Conservation (phyloP, 192 early-diverging fungal species). For the Powellomyces hirtus region DNA sequence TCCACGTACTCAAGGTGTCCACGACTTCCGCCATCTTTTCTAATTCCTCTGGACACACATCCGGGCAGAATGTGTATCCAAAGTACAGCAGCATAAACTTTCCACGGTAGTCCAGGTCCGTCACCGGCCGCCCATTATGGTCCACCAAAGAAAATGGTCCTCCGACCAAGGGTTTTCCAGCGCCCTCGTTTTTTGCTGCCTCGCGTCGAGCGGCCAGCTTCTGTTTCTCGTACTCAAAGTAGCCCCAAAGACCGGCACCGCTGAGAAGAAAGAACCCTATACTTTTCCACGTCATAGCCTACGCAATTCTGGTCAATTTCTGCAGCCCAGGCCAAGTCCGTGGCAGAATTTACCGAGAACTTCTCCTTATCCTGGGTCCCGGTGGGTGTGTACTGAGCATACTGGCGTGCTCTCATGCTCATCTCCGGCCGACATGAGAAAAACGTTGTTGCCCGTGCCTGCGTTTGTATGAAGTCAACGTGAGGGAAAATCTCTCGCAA, state of each 20-base stretch:
- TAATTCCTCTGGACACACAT: conserved; percentile 98
- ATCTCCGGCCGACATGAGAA: too few relatives aligned
- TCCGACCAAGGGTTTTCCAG: conserved; percentile 87
- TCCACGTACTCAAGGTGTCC: conserved; percentile 66
- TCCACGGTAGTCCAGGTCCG: conserved; percentile 76
- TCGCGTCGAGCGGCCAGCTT: conserved; percentile 29
- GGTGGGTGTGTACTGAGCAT: conserved; percentile 3
- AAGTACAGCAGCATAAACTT: conserved; percentile 92
- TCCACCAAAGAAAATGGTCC: conserved; percentile 86
- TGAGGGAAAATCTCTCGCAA: too few relatives aligned
- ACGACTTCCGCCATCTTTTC: conserved; percentile 94
- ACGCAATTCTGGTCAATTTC: too few relatives aligned
- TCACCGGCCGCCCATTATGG: conserved; percentile 68
- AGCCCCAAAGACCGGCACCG: conserved; percentile 36
- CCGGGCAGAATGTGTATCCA: conserved; percentile 99
- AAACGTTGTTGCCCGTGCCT: too few relatives aligned
- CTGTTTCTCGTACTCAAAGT: conserved; percentile 41
- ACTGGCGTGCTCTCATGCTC: too few relatives aligned
- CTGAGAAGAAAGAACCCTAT: conserved; percentile 26
- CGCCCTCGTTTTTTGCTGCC: conserved; percentile 28
- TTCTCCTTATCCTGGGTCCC: not conserved
- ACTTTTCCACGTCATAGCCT: conserved; percentile 31
- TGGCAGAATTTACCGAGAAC: conserved; percentile 9
- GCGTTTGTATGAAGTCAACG: too few relatives aligned
- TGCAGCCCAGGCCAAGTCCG: too few relatives aligned